A percentile compares a stretch with the other conserved stretches of the same genome.
These are phyloP conservation scores for Clavispora asparagi DNA, from an alignment of 805 yeast genomes.

Conservation along the genomic window DNA sequence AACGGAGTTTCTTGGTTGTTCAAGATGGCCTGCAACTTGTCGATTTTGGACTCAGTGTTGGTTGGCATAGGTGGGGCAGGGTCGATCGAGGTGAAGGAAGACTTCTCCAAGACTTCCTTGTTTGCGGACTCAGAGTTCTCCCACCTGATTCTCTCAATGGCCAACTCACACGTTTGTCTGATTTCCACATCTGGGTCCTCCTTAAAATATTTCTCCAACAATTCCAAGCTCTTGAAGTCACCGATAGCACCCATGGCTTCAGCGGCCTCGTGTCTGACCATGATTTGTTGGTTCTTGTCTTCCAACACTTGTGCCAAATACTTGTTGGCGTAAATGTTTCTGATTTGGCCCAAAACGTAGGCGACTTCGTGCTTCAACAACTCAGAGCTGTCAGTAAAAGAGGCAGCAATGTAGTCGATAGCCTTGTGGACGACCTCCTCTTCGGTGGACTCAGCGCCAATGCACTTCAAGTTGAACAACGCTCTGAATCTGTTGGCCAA, in stretches of 20 bases:
- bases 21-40: slow-evolving; percentile 59
- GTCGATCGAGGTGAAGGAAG: slow-evolving; percentile 82
- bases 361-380: slow-evolving; percentile 96
- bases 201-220: slow-evolving; percentile 57
- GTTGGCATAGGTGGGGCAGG: slow-evolving; percentile 98
- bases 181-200: slow-evolving; percentile 84
- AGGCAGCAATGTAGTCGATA: slow-evolving; percentile 77
- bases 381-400: slow-evolving; percentile 79
- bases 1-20: slow-evolving; percentile 75
- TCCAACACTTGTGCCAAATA: slow-evolving; percentile 66
- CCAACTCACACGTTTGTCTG: slow-evolving; percentile 96
- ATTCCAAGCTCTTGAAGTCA: slow-evolving; percentile 62
- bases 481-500: slow-evolving; percentile 92
- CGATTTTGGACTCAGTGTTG: slow-evolving; percentile 48
- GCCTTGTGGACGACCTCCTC: slow-evolving; percentile 57
- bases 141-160: slow-evolving; percentile 93
- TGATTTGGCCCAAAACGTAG: slow-evolving; percentile 93
- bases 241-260: slow-evolving; percentile 98
- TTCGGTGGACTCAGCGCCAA: slow-evolving; percentile 67
- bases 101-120: slow-evolving; percentile 65
- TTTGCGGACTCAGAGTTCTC: slow-evolving; percentile 64
- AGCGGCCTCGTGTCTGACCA: slow-evolving; percentile 99
- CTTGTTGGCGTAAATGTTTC: slow-evolving; percentile 74
- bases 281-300: slow-evolving; percentile 67
- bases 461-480: slow-evolving; percentile 79